Base-by-base conservation (phyloP, 768 basidiomycete genomes). In the Russula vinacea region DNA sequence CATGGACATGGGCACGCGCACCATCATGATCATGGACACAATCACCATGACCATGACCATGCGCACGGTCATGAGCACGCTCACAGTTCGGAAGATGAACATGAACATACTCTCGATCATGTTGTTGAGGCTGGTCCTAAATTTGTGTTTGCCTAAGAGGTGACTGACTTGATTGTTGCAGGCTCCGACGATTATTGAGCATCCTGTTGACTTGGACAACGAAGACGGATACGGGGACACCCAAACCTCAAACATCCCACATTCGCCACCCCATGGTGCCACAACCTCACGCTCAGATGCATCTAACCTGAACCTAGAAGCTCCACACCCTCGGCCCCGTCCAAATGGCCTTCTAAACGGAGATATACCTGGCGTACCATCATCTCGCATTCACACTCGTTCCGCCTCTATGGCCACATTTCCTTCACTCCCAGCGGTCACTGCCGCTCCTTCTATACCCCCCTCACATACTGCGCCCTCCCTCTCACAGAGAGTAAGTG, bases 1-100 rank as follows among this genome's bases (percentile, higher is more conserved):
- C 78, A 75, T 53, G 67, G 70, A 11, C 71, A 75, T 60, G 69
- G 67, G 26, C 72, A 76, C 61, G 70, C 67, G 11, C 76, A 78
- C 65, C 45, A 56, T 17, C 69, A 67, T 32, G 14, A 37, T 37
- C 62, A 68, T 33, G 13, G 26, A 3, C 53, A 60, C 13, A 58
- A 16, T 61, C 44, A 56, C 29, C 75, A 75, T 61, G 62, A 24
- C n/a, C 69, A 71, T 60, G 54, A 74, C 32, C 73, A 74, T 59
- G 68, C 49, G 33, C 66, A 68, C 40, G 52, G 55, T 9, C 51
- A 62, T 40, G 4, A 52, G 29, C 56, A 53, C 19, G 8, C 35
- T 32, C 65, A 62, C 42, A 56, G 19, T 44, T 45, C 56, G 10
- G 29, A 32, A 29, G 13, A 29, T 14, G 73, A 74, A n/a, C 73